phyloP scores from a whole-genome alignment of 306 rosid genomes.

The Dryas drummondii region DNA sequence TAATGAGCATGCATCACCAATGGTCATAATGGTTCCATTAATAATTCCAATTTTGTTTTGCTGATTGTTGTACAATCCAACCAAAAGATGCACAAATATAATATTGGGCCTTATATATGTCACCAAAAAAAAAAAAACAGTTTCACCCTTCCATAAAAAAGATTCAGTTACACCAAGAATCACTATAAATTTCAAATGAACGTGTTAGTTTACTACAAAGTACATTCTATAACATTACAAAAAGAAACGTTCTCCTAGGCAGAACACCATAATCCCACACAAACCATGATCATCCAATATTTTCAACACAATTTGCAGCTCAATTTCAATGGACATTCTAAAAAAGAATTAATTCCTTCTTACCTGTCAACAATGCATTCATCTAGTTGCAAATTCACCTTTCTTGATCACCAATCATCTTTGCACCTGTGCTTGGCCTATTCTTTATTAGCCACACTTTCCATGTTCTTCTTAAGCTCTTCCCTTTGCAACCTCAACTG shows the following conservation, averaged over 20 bases:
- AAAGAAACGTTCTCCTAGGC: neutral
- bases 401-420: slow-evolving; percentile 13
- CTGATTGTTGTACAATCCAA: neutral
- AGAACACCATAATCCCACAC: slow-evolving; percentile 11
- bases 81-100: neutral
- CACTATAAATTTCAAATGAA: neutral
- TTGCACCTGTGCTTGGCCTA: slow-evolving; percentile 3
- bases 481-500: slow-evolving; percentile 44
- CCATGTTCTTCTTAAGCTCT: slow-evolving; percentile 45
- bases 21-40: neutral
- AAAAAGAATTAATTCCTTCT: neutral
- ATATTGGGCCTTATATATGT: neutral
- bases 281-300: slow-evolving; percentile 13
- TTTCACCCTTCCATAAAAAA: neutral
- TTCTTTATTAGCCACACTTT: slow-evolving; percentile 40
- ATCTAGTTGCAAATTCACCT: slow-evolving; percentile 2
- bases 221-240: neutral
- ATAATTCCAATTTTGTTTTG: neutral
- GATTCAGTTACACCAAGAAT: slow-evolving; percentile 2
- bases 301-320: slow-evolving; percentile 16
- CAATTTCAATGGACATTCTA: slow-evolving; percentile 20
- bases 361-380: slow-evolving; percentile 17
- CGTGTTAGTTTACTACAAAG: neutral
- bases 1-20: neutral
- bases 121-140: neutral